phyloP scores from a whole-genome alignment of 179 eudicot species.

The Actinidia polygama region DNA sequence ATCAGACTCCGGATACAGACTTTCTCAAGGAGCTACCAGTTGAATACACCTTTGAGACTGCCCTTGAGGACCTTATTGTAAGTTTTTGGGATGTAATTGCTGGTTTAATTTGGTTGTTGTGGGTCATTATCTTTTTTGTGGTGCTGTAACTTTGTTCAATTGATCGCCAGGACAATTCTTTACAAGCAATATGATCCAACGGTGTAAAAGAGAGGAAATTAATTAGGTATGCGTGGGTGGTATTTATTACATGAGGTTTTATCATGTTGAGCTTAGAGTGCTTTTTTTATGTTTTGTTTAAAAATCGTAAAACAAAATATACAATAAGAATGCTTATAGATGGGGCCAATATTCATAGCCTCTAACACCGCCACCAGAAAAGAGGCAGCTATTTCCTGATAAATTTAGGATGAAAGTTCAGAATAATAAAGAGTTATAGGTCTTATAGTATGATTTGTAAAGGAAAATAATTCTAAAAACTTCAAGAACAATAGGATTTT shows the following conservation, averaged over 20 bases:
- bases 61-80: slow-evolving; percentile 79
- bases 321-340: too few species aligned
- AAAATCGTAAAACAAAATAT: too few species aligned
- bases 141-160: background rate
- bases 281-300: too few species aligned
- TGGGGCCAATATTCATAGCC: slow-evolving; percentile 83
- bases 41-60: slow-evolving; percentile 76
- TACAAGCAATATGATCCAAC: slow-evolving; percentile 83
- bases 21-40: slow-evolving; percentile 68
- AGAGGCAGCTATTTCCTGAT: slow-evolving; percentile 88
- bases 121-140: background rate
- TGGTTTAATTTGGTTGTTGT: background rate
- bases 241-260: background rate
- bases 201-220: slow-evolving; percentile 38
- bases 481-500: background rate
- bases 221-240: slow-evolving; percentile 40
- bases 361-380: slow-evolving; percentile 82
- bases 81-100: slow-evolving; percentile 21
- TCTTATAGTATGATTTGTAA: too few species aligned
- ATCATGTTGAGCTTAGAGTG: background rate
- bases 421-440: too few species aligned
- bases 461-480: too few species aligned
- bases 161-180: slow-evolving; percentile 65
- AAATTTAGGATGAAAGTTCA: slow-evolving; percentile 17
- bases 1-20: slow-evolving; percentile 77